phyloP scores from a whole-genome alignment of 1,139 yeast species.

The Zhuliangozyma blackwelliae region DNA sequence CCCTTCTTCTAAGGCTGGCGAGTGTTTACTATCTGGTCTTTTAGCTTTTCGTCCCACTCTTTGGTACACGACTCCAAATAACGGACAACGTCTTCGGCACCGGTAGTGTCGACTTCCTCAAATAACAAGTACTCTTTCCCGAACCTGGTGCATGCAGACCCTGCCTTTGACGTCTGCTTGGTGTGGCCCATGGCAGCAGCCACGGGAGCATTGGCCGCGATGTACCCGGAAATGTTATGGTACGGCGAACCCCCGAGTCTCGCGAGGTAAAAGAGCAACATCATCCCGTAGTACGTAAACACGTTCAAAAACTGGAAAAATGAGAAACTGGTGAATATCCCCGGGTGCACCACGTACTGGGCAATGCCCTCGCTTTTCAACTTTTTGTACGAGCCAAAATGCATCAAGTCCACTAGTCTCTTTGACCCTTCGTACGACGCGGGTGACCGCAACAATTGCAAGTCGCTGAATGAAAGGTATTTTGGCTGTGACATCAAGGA shows the following conservation, averaged over 20 bases:
- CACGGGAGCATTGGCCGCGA: slow-evolving; percentile 82
- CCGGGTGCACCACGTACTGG: slow-evolving; percentile 87
- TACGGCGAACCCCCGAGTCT: slow-evolving; percentile 77
- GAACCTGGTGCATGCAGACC: slow-evolving; percentile 61
- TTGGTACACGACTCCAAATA: slow-evolving; percentile 52
- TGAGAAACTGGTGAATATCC: slow-evolving; percentile 83
- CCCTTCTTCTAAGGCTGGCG: slow-evolving; percentile 19
- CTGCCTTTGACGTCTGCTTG: slow-evolving; percentile 58
- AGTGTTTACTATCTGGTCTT: slow-evolving; percentile 66
- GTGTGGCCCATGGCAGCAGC: slow-evolving; percentile 33
- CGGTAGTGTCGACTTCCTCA: slow-evolving; percentile 56
- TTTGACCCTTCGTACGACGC: slow-evolving; percentile 92
- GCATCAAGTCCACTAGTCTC: slow-evolving; percentile 78
- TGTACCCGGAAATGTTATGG: slow-evolving; percentile 85
- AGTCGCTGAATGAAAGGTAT: slow-evolving; percentile 65
- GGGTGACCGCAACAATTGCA: slow-evolving; percentile 60
- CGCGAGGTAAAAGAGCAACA: slow-evolving; percentile 77
- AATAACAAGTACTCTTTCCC: slow-evolving; percentile 63
- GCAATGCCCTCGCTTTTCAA: slow-evolving; percentile 50
- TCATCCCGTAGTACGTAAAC: slow-evolving; percentile 81
- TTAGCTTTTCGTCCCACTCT: slow-evolving; percentile 60
- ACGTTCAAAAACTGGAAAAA: slow-evolving; percentile 72
- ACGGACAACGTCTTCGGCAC: slow-evolving; percentile 57
- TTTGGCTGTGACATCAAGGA: slow-evolving; percentile 74
- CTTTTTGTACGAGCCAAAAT: slow-evolving; percentile 58